A percentile compares a stretch with the other conserved stretches of the same genome.
phyloP scores from a whole-genome alignment of 2,329 filamentous ascomycete genomes.

The Sarocladiaceae sp. region DNA sequence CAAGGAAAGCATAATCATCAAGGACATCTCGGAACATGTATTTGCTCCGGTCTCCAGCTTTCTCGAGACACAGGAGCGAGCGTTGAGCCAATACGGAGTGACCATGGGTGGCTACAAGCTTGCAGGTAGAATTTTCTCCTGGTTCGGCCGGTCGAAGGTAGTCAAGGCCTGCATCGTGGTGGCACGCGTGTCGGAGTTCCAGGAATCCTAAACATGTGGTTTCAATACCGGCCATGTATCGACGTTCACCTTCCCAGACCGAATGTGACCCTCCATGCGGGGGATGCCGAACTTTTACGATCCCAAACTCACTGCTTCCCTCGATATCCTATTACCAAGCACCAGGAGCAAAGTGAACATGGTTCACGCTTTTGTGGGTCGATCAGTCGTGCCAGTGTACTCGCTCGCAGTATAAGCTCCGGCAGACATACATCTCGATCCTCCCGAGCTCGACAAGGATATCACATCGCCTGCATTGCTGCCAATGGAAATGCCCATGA shows the following conservation, averaged over 20 bases:
- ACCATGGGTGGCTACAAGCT: conserved; percentile 31
- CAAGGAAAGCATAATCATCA: conserved; percentile 32
- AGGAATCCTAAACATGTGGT: too few species aligned
- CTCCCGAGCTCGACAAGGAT: neutral
- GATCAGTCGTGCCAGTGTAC: neutral
- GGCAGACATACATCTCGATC: conserved; percentile 4
- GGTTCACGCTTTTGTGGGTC: too few species aligned
- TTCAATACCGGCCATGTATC: too few species aligned
- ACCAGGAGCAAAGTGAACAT: neutral
- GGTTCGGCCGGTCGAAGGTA: conserved; percentile 29
- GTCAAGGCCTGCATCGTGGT: conserved; percentile 32
- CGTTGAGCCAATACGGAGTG: conserved; percentile 30
- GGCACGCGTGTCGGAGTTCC: conserved; percentile 13
- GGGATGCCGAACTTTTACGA: too few species aligned
- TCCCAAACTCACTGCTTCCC: too few species aligned
- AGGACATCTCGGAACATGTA: conserved; percentile 49
- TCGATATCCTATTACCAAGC: neutral
- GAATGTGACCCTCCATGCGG: too few species aligned
- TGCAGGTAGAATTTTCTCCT: conserved; percentile 31
- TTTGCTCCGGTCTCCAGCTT: conserved; percentile 45
- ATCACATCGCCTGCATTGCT: neutral
- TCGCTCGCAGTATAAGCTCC: neutral
- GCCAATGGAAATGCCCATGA: neutral
- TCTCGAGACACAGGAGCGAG: conserved; percentile 30
- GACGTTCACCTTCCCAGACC: too few species aligned